Conservation (phyloP, 192 early-diverging fungal genomes). For the Linnemannia zychae region DNA sequence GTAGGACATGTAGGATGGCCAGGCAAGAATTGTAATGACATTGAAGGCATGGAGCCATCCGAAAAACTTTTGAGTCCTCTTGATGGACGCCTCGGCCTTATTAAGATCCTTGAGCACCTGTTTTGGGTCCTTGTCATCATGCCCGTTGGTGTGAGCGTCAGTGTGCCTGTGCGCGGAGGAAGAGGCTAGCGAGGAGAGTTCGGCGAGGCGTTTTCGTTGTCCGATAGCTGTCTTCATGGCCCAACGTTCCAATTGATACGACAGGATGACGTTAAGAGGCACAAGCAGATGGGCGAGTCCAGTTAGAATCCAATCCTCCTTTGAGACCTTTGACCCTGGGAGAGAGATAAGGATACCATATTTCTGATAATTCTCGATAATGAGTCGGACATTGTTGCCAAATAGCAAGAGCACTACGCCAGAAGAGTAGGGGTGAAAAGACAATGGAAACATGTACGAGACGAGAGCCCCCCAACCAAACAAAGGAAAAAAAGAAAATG, state of each 20-base stretch:
- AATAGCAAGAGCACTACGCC: constrained; percentile 78
- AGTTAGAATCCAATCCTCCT: constrained; percentile 69
- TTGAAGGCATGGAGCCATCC: constrained; percentile 68
- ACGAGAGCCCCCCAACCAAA: not conserved
- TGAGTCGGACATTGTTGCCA: constrained; percentile 85
- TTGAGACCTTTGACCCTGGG: constrained; percentile 65
- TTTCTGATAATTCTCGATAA: constrained; percentile 91
- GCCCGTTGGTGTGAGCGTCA: not conserved
- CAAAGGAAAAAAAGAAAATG: not conserved
- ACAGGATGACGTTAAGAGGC: constrained; percentile 67
- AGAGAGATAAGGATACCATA: constrained; percentile 86
- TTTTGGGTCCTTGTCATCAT: constrained; percentile 29
- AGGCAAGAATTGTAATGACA: constrained; percentile 65
- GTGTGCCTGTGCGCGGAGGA: not conserved
- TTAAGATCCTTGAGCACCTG: constrained; percentile 9
- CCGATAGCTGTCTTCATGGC: constrained; percentile 35
- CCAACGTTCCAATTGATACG: constrained; percentile 71
- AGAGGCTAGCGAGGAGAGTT: not conserved
- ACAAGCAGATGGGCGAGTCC: constrained; percentile 63
- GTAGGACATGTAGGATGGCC: constrained; percentile 76
- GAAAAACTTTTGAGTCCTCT: constrained; percentile 22
- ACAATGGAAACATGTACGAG: not conserved
- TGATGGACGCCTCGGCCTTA: constrained; percentile 34
- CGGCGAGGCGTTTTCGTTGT: constrained; percentile 37
- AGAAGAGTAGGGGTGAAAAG: not conserved